phyloP scores from a whole-genome alignment of 192 early-diverging fungal species.

The Backusella psychrophila region DNA sequence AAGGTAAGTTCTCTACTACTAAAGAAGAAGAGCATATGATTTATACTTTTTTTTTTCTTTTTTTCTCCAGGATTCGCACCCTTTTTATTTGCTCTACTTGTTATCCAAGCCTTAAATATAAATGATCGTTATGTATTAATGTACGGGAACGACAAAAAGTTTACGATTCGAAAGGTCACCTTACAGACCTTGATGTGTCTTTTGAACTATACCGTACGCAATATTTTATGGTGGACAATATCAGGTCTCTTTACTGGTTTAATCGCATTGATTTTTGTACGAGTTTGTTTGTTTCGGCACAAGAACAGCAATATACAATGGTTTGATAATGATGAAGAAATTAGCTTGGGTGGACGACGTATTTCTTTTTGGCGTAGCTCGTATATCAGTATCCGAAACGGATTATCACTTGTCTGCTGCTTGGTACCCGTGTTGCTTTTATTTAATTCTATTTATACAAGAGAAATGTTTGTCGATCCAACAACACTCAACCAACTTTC shows the following conservation, averaged over 20 bases:
- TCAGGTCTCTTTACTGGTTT: slow-evolving; percentile 44
- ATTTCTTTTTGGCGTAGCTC: slow-evolving; percentile 21
- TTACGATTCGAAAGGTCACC: slow-evolving; percentile 35
- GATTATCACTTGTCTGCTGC: slow-evolving; percentile 5
- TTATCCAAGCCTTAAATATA: slow-evolving; percentile 42
- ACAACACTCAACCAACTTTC: slow-evolving; percentile 20
- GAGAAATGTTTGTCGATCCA: slow-evolving; percentile 16
- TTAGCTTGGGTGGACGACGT: background rate
- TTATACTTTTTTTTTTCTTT: background rate
- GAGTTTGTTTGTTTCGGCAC: background rate
- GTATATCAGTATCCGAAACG: slow-evolving; percentile 8
- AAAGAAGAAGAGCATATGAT: background rate
- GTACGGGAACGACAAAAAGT: slow-evolving; percentile 25
- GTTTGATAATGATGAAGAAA: background rate
- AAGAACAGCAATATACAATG: background rate
- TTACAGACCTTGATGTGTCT: slow-evolving; percentile 44
- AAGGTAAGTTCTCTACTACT: slow-evolving; percentile 39
- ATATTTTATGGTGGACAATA: slow-evolving; percentile 54
- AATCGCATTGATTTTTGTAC: slow-evolving; percentile 35
- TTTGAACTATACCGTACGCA: slow-evolving; percentile 43
- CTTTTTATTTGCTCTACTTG: slow-evolving; percentile 45
- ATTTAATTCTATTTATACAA: slow-evolving; percentile 28
- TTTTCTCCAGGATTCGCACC: slow-evolving; percentile 42
- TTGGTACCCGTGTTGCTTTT: slow-evolving; percentile 32
- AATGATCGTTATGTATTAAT: slow-evolving; percentile 35